Evolutionary conservation across 169 alveolate genomes (phyloP).

Genomic region (Pseudocohnilembus persalinus): DNA sequence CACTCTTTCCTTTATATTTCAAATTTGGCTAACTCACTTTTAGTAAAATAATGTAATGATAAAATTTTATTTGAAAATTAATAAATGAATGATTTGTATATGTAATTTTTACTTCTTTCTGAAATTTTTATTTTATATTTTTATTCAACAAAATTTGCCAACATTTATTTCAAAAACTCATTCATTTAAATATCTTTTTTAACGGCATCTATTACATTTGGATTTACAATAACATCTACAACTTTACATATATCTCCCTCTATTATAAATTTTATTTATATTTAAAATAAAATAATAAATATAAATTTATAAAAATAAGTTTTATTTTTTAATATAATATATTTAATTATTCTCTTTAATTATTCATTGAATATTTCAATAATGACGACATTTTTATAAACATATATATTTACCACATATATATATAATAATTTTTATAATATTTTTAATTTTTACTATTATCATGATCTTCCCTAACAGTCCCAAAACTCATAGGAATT

Average conservation of each 20-base stretch:
- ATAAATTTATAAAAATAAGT: too few species aligned
- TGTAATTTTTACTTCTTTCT: constrained; percentile 27
- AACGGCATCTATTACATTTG: constrained; percentile 18
- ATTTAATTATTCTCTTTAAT: too few species aligned
- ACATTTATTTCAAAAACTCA: constrained; percentile 17
- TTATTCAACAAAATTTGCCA: constrained; percentile 15
- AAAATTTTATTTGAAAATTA: not conserved
- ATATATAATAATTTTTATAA: too few species aligned
- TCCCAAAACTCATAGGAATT: constrained; percentile 48
- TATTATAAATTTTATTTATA: constrained; percentile 1
- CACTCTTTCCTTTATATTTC: constrained; percentile 44
- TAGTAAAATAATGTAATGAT: not conserved
- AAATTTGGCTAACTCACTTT: constrained; percentile 29
- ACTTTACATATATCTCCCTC: constrained; percentile 46
- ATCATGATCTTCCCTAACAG: constrained; percentile 41
- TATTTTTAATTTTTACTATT: too few species aligned
- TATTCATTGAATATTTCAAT: too few species aligned
- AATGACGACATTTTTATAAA: too few species aligned
- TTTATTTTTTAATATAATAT: not conserved
- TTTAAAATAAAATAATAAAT: not conserved
- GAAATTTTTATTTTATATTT: constrained; percentile 33
- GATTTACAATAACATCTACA: constrained; percentile 36
- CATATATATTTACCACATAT: too few species aligned
- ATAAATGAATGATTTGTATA: not conserved
- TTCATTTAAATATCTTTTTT: constrained; percentile 20